These are phyloP conservation scores for Pestalotiopsis fici DNA, from an alignment of 2,329 filamentous ascomycete species.

Conservation along the genomic window DNA sequence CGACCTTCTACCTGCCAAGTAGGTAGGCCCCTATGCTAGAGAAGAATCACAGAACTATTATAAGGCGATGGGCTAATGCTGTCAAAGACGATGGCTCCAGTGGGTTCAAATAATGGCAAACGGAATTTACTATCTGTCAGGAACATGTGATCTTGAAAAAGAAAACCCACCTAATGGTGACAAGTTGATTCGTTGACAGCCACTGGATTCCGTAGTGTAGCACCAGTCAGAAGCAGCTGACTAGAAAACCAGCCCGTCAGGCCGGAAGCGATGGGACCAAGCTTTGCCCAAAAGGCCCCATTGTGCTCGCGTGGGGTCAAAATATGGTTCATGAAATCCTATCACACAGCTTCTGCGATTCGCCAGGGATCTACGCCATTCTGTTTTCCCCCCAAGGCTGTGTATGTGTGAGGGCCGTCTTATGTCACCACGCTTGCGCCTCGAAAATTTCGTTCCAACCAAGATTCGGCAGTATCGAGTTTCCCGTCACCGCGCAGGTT, in stretches of 20 bases:
- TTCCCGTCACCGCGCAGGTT: neutral
- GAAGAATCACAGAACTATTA: too few relatives aligned
- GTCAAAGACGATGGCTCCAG: too few relatives aligned
- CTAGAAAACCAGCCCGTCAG: neutral
- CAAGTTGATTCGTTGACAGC: neutral
- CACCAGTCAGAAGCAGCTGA: neutral
- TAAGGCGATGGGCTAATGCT: too few relatives aligned
- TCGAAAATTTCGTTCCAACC: constrained; percentile 3
- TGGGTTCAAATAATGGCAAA: too few relatives aligned
- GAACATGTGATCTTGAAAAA: neutral
- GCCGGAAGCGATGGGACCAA: neutral
- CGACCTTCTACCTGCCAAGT: too few relatives aligned
- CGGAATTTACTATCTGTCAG: neutral
- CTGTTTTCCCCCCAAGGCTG: neutral
- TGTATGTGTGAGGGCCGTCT: neutral
- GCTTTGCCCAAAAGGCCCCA: neutral
- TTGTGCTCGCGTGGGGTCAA: neutral
- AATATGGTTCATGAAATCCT: neutral
- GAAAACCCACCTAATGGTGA: neutral
- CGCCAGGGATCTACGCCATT: constrained; percentile 37
- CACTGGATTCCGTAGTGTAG: neutral
- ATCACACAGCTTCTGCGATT: constrained; percentile 17
- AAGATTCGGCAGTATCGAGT: neutral
- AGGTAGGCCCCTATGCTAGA: too few relatives aligned
- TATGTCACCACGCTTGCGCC: constrained; percentile 6